Evolutionary conservation across 192 early-diverging fungal genomes (phyloP), one percentile per base, ranked within the genome.

Genomic region (Lobosporangium transversale): DNA sequence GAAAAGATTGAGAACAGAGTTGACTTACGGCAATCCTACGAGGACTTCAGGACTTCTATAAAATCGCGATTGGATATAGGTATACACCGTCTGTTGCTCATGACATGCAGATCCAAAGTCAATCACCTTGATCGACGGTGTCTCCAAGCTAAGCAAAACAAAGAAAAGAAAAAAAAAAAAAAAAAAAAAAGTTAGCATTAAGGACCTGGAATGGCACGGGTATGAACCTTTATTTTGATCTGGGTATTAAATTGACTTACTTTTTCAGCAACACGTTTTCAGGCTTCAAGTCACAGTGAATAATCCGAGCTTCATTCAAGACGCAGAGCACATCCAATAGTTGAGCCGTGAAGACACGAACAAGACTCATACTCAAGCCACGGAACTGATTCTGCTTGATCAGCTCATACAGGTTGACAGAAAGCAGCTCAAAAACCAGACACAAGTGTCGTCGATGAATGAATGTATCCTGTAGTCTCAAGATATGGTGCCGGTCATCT

Each of bases 61-160:
- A 80, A 98, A 99, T 21, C 98, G 87, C 2, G 96, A 98, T 79
- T 98, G 96, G 60, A 99, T 99, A 81, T 99, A 99, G 11, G 95
- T 97, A 68, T 98, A 98, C 27, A 93, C 91, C 0, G 96, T 97
- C 68, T 95, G 92, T 66, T 92, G 91, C 73, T 96, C 95, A 58
- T 95, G 91, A 69, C 96, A 98, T 0, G 97, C 96, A 3, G 93
- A 95, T n/a, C 97, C 97, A 86, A 98, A 97, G 84, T 99, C 97
- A 55, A 99, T 99, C 21, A 99, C 93, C 79, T 99, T 99, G 76
- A 99, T 92, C 7, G 89, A 88, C 5, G 97, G 95, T 42, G 92
- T 92, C 70, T 95, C 93, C 62, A 94, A 83, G 54, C 94, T 94
- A 18, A 32, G 21, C 14, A 32, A 37, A 24, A 37, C 21, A 11